phyloP scores from a whole-genome alignment of 352 stramenopile genomes.

The Phytophthora rubi region DNA sequence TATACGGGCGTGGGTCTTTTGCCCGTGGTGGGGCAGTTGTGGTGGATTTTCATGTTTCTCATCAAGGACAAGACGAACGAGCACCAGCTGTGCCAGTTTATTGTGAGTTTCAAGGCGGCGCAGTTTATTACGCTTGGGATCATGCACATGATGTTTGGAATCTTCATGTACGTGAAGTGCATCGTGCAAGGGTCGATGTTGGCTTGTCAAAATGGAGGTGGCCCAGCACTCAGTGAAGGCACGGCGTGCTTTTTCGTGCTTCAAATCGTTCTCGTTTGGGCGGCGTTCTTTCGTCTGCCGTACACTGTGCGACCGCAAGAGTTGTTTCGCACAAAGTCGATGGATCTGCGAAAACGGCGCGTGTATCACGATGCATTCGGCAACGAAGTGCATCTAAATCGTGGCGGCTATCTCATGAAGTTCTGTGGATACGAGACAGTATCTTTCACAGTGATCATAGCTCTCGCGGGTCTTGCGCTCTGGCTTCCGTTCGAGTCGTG shows the following conservation, averaged over 20 bases:
- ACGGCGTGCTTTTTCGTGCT: slow-evolving; percentile 86
- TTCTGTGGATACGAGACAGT: slow-evolving; percentile 88
- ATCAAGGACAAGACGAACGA: slow-evolving; percentile 94
- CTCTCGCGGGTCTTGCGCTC: slow-evolving; percentile 62
- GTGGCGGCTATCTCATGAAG: slow-evolving; percentile 88
- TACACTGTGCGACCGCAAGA: slow-evolving; percentile 79
- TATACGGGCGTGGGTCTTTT: slow-evolving; percentile 86
- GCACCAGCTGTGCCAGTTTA: slow-evolving; percentile 93
- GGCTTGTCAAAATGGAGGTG: slow-evolving; percentile 60
- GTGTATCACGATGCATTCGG: slow-evolving; percentile 84
- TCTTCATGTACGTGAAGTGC: slow-evolving; percentile 78
- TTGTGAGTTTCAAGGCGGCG: slow-evolving; percentile 91
- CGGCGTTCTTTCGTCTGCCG: slow-evolving; percentile 83
- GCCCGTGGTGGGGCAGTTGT: slow-evolving; percentile 86
- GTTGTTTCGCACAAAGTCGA: slow-evolving; percentile 62
- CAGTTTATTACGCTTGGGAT: slow-evolving; percentile 91
- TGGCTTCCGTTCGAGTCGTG: slow-evolving; percentile 76
- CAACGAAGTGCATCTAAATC: slow-evolving; percentile 79
- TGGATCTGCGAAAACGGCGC: slow-evolving; percentile 43
- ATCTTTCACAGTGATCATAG: slow-evolving; percentile 78
- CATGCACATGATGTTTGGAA: slow-evolving; percentile 67
- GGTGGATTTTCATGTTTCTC: slow-evolving; percentile 91
- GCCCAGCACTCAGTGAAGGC: slow-evolving; percentile 66
- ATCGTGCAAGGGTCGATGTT: slow-evolving; percentile 67
- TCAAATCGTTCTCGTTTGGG: slow-evolving; percentile 86